Percentiles rank a stretch among this genome's conserved stretches.
phyloP scores from a whole-genome alignment of 2,329 filamentous ascomycete species.

The Diaporthe ampelina region DNA sequence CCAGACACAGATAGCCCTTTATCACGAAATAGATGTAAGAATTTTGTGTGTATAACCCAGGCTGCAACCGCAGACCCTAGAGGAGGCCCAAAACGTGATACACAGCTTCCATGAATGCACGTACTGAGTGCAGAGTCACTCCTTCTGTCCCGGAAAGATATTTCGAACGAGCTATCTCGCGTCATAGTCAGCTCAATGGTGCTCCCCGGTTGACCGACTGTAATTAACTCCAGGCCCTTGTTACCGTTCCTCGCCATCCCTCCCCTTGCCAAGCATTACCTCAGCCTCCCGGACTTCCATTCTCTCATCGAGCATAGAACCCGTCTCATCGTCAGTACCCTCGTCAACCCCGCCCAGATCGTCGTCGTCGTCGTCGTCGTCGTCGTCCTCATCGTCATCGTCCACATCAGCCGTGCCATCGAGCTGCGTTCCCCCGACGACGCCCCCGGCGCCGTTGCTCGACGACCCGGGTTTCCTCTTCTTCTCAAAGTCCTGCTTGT shows the following conservation, averaged over 20 bases:
- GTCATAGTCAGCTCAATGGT: not conserved
- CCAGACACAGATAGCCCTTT: conserved; percentile 4
- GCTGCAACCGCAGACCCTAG: not conserved
- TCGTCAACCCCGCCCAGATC: conserved; percentile 43
- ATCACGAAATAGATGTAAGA: not conserved
- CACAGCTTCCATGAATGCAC: not conserved
- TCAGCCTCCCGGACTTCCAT: conserved; percentile 50
- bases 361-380: conserved; percentile 46
- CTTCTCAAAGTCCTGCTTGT: conserved; percentile 93
- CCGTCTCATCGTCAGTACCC: conserved; percentile 53
- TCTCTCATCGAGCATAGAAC: conserved; percentile 44
- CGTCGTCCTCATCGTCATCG: conserved; percentile 39
- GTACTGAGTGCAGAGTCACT: too few species aligned
- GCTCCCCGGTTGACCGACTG: not conserved
- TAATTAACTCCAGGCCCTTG: too few species aligned
- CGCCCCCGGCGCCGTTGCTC: conserved; percentile 12
- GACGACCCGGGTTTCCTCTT: conserved; percentile 61
- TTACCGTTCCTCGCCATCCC: conserved; percentile 21
- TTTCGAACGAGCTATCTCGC: too few species aligned
- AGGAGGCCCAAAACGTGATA: too few species aligned
- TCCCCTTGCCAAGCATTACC: conserved; percentile 42
- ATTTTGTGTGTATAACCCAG: not conserved
- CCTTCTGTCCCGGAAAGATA: not conserved
- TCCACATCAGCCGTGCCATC: conserved; percentile 42
- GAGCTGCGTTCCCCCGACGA: conserved; percentile 6